Evolutionary conservation across 1,139 yeast species (phyloP), one percentile per base, ranked within the genome.

Genomic region (Blastobotrys apis): DNA sequence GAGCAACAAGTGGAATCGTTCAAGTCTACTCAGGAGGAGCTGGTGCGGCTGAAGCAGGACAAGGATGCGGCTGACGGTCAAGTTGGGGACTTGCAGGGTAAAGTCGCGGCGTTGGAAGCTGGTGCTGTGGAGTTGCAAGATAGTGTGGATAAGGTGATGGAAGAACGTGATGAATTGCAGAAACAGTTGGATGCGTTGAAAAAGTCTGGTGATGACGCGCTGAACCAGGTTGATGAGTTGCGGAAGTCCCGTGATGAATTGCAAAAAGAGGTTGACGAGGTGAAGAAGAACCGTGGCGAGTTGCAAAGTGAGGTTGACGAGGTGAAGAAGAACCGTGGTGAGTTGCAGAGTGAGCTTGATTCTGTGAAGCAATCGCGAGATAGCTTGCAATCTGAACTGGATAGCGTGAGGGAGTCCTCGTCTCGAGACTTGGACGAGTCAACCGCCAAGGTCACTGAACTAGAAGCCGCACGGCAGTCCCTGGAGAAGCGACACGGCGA

Each of bases 191-290:
- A 6, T 23, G 19, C 22, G 30, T n/a, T 23, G 15, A 15, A 38
- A 31, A 32, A 32, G 37, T 6, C 87, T 64, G 73, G 82, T 12
- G 94, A 84, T 37, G 58, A 62, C 13, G 72, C 69, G 49, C 68
- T 84, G 27, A 69, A 68, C 47, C 66, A 62, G 0, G 56, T 17
- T 4, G 41, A 37, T 6, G 27, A 4, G 16, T 21, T 37, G n/a
- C 32, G 17, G 25, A 19, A 16, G 2, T 17, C 17, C 15, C 35
- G 9, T 3, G 36, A 33, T 10, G 22, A 19, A 15, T 25, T 33
- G 5, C n/a, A 12, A 13, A 17, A 6, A n/a, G 20, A 12, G n/a
- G 17, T 25, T 10, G 13, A 25, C 3, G 39, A 23, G 32, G n/a
- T 15, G 22, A 32, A 36, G 19, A 25, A 25, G 17, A n/a, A 25